Percentiles rank a stretch among this genome's conserved stretches.
Evolutionary conservation across 257 asterid genomes (phyloP).

Genomic region (Nicotiana paniculata): DNA sequence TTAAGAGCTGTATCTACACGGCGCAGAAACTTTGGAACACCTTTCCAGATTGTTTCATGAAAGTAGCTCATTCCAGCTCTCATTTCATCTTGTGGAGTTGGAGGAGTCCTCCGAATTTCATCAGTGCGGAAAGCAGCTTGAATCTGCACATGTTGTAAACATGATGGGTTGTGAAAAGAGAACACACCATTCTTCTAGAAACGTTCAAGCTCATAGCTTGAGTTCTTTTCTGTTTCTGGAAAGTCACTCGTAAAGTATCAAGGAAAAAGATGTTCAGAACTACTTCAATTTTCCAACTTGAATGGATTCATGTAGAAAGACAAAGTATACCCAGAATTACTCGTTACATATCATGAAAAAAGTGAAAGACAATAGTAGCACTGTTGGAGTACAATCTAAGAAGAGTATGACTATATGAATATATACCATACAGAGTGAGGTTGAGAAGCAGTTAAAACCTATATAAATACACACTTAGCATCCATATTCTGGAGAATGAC

Average conservation of each 20-base stretch:
- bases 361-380: background rate
- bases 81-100: constrained; percentile 55
- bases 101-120: constrained; percentile 48
- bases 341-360: background rate
- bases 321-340: background rate
- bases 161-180: background rate
- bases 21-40: constrained; percentile 43
- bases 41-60: constrained; percentile 51
- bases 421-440: background rate
- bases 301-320: background rate
- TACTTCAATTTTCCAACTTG: background rate
- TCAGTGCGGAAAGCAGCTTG: constrained; percentile 56
- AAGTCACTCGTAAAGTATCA: background rate
- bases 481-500: background rate
- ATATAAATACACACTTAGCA: background rate
- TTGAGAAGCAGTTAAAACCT: background rate
- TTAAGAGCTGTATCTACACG: constrained; percentile 47
- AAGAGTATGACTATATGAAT: background rate
- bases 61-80: constrained; percentile 58
- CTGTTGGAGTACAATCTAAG: background rate
- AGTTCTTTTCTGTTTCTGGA: background rate
- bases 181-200: background rate
- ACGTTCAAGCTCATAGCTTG: background rate
- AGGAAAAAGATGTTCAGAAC: background rate
- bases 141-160: constrained; percentile 16